Evolutionary conservation across 2,329 filamentous ascomycete genomes (phyloP), one percentile per base, ranked within the genome.

Genomic region (Phialemonium atrogriseum): DNA sequence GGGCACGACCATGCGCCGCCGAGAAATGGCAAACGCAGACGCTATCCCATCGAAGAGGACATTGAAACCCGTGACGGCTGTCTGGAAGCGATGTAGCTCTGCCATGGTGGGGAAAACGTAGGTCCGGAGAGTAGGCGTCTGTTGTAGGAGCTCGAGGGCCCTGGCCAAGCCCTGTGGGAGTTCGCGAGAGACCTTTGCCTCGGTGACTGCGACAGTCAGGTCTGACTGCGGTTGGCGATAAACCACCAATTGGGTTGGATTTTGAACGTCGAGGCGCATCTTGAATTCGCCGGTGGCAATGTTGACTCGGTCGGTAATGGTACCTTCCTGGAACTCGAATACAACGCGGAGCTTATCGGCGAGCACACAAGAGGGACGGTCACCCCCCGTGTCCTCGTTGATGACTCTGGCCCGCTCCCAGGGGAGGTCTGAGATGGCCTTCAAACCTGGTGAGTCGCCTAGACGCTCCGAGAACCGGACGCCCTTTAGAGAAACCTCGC

Each of bases 1-100:
- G 0, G 85, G 85, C 11, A 94, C 85, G 10, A 94, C 84, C 80
- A 88, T 91, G 43, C 84, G 75, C 29, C 84, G 77, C 18, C 87
- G 77, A 2, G 87, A 79, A 42, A 94, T 94, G 36, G 81, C 78
- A 54, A 94, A 84, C 0, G 76, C 77, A 7, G 71, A 66, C 5
- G 85, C 85, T 32, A 84, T 58, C 6, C 77, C 76, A 50, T 86
- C 82, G 43, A 80, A 87, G 7, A 82, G 59, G 11, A 94, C 84
- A 16, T 67, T 66, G 55, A 82, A 93, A 0, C 87, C 85, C 0
- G 86, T 94, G 34, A 94, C 62, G 3, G 84, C 82, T 29, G 68
- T 65, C 52, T 94, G 75, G 55, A 94, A 94, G 7, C 66, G 61
- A 51, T 94, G 87, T 9, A 95, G 63, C 43, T 88, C 79, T 53